Percentiles rank a stretch among this genome's conserved stretches.
These are phyloP conservation scores for Fusarium dlaminii DNA, from an alignment of 2,329 filamentous ascomycete genomes.

Conservation along the genomic window DNA sequence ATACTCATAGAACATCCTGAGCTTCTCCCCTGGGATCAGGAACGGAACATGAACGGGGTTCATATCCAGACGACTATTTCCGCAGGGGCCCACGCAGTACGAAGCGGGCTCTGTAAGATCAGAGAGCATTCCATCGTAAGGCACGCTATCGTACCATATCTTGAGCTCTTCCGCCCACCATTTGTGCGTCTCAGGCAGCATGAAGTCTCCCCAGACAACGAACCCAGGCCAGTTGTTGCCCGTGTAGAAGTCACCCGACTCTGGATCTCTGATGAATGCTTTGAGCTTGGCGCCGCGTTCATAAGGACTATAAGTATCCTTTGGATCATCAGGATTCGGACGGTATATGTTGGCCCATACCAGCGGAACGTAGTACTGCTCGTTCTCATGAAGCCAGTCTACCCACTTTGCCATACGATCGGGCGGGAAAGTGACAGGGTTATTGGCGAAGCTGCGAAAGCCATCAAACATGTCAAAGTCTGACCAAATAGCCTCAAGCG, in stretches of 20 bases:
- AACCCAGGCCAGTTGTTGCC: not conserved
- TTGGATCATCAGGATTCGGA: not conserved
- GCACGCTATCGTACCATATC: not conserved
- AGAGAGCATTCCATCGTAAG: not conserved
- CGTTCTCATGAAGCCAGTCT: not conserved
- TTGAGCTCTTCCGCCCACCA: not conserved
- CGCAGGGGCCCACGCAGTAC: not conserved
- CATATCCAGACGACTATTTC: not conserved
- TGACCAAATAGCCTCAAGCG: conserved; percentile 7
- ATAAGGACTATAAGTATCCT: not conserved
- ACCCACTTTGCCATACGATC: not conserved
- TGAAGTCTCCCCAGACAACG: not conserved
- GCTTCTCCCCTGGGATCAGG: not conserved
- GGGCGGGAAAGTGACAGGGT: conserved; percentile 2
- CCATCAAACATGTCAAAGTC: conserved; percentile 17
- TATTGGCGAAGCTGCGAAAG: conserved; percentile 8
- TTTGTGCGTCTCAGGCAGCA: not conserved
- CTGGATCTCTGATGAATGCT: not conserved
- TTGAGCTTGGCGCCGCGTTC: not conserved
- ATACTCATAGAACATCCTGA: not conserved
- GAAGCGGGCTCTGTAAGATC: not conserved
- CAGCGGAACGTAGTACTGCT: not conserved
- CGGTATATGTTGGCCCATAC: not conserved
- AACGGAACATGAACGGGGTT: not conserved
- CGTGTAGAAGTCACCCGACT: not conserved